Conservation (phyloP, 2,329 filamentous ascomycete genomes). For the Paecilomyces variotii region DNA sequence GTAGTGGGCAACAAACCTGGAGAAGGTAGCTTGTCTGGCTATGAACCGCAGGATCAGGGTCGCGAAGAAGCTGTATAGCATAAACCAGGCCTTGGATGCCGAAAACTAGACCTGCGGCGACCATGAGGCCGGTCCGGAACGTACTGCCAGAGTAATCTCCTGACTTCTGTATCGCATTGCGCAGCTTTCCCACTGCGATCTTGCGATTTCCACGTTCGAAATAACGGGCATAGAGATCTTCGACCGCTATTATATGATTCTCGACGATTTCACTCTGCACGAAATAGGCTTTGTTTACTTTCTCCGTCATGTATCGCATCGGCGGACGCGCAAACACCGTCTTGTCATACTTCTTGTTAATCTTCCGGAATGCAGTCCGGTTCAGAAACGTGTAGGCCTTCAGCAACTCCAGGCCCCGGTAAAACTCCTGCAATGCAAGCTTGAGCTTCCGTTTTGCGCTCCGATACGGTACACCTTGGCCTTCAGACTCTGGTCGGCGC, state of each 20-base stretch:
- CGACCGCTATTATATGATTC: slow-evolving; percentile 67
- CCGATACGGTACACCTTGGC: slow-evolving; percentile 69
- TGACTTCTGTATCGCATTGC: slow-evolving; percentile 56
- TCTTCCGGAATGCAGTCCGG: slow-evolving; percentile 87
- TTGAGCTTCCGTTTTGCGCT: slow-evolving; percentile 89
- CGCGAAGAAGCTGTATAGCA: slow-evolving; percentile 45
- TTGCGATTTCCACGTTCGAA: slow-evolving; percentile 93
- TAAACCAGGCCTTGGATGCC: slow-evolving; percentile 58
- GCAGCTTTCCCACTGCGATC: slow-evolving; percentile 77
- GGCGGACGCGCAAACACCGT: slow-evolving; percentile 68
- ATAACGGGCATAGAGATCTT: slow-evolving; percentile 89
- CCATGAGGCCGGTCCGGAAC: slow-evolving; percentile 56
- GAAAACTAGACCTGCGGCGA: slow-evolving; percentile 62
- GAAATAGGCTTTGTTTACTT: slow-evolving; percentile 85
- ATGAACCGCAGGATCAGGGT: slow-evolving; percentile 42
- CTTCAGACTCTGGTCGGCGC: slow-evolving; percentile 40
- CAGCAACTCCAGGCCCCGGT: slow-evolving; percentile 80
- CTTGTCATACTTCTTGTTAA: slow-evolving; percentile 99
- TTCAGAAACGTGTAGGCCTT: slow-evolving; percentile 89
- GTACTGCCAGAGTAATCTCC: slow-evolving; percentile 52
- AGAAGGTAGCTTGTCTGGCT: slow-evolving; percentile 60
- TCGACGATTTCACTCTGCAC: slow-evolving; percentile 83
- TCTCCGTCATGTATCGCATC: slow-evolving; percentile 78
- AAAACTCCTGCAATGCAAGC: slow-evolving; percentile 83
- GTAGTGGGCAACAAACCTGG: slow-evolving; percentile 40